These are phyloP conservation scores for Sisymbrium irio DNA, from an alignment of 345 rosid genomes.

Conservation along the genomic window DNA sequence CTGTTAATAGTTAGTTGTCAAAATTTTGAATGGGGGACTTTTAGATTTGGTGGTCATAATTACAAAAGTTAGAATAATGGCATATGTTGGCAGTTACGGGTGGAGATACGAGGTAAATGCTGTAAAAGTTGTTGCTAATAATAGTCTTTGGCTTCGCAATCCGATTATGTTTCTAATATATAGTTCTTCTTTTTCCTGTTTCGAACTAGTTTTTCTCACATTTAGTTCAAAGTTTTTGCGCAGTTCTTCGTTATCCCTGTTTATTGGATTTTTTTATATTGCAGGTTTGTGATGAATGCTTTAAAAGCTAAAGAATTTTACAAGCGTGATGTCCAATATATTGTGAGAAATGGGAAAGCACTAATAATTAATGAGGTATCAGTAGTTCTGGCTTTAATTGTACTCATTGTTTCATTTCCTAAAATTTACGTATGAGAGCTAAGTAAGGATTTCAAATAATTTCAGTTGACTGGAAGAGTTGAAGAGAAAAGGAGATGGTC, in stretches of 20 bases:
- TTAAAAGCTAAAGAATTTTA: conserved; percentile 96
- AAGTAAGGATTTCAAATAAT: not conserved
- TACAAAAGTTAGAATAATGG: not conserved
- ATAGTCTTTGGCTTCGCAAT: not conserved
- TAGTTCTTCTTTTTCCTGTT: not conserved
- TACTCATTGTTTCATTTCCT: conserved; percentile 1
- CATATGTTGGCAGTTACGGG: conserved; percentile 12
- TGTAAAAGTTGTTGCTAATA: not conserved
- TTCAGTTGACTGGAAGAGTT: conserved; percentile 93
- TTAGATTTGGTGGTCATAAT: not conserved
- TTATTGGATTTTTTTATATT: conserved; percentile 15
- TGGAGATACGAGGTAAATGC: conserved; percentile 5
- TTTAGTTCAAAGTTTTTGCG: not conserved
- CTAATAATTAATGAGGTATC: conserved; percentile 91
- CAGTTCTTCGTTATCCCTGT: conserved; percentile 1
- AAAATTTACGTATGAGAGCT: not conserved
- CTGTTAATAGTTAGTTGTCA: not conserved
- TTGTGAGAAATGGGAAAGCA: conserved; percentile 90
- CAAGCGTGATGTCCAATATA: conserved; percentile 86
- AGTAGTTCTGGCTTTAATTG: not conserved
- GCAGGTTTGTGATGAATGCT: conserved; percentile 95
- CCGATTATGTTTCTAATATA: not conserved
- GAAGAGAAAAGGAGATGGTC: conserved; percentile 99
- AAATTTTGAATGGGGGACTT: not conserved
- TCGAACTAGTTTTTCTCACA: not conserved